Percentiles rank a stretch among this genome's conserved stretches.
Conservation (phyloP, 2,329 filamentous ascomycete genomes). For the Macrophomina phaseolina region DNA sequence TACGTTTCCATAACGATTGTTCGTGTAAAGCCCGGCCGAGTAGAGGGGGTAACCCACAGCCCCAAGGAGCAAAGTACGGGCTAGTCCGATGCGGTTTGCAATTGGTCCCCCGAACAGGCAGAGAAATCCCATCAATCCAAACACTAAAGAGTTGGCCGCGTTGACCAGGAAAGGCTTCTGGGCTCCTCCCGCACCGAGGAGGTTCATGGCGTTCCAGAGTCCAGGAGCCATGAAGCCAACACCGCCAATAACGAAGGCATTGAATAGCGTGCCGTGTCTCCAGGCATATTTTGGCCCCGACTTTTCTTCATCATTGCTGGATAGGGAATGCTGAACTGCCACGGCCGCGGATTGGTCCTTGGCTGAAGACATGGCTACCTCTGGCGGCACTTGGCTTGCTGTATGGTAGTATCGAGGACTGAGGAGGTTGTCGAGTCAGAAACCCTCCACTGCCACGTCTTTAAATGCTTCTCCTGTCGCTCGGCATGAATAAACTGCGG, state of each 20-base stretch:
- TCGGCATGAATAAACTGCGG: background rate
- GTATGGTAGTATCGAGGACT: no score
- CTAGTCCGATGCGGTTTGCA: constrained; percentile 56
- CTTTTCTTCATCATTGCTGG: background rate
- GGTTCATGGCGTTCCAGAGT: constrained; percentile 63
- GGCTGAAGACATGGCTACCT: background rate
- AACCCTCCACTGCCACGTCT: background rate
- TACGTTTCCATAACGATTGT: constrained; percentile 57
- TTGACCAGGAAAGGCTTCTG: constrained; percentile 60
- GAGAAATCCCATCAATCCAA: constrained; percentile 54
- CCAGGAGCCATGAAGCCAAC: constrained; percentile 60
- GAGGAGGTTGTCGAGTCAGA: no score
- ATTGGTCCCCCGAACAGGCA: constrained; percentile 57
- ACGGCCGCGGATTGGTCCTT: background rate
- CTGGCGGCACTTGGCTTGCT: no score
- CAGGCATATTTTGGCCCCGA: constrained; percentile 39
- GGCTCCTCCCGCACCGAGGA: constrained; percentile 59
- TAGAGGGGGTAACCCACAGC: constrained; percentile 58
- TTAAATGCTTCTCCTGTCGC: background rate
- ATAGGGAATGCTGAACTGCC: background rate
- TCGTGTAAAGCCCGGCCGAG: constrained; percentile 55
- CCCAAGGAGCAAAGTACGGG: constrained; percentile 53
- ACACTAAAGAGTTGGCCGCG: constrained; percentile 59
- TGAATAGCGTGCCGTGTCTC: constrained; percentile 60
- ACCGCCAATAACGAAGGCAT: constrained; percentile 59